phyloP scores from a whole-genome alignment of 352 stramenopile genomes.

The Pythium vanterpoolii region DNA sequence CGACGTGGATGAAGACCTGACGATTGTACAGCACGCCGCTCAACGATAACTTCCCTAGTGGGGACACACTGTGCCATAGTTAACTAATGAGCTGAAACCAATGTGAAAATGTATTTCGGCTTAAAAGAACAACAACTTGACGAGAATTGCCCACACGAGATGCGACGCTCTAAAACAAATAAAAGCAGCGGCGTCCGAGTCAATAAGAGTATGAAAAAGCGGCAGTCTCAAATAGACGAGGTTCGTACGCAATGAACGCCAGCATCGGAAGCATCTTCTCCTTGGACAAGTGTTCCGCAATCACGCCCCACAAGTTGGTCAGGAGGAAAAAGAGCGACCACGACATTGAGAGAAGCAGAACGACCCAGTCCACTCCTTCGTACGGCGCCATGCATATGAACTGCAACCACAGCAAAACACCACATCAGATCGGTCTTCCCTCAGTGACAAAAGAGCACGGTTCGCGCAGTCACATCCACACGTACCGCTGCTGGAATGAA shows the following conservation, averaged over 20 bases:
- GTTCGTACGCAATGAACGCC: constrained; percentile 68
- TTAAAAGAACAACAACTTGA: constrained; percentile 89
- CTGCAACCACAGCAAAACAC: constrained; percentile 25
- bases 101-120: constrained; percentile 11
- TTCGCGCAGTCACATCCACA: background rate
- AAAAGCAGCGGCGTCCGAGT: background rate
- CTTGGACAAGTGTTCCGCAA: constrained; percentile 77
- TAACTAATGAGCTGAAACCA: background rate
- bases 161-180: constrained; percentile 49
- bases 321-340: constrained; percentile 86
- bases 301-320: constrained; percentile 72
- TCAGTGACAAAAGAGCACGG: background rate
- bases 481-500: constrained; percentile 79
- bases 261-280: constrained; percentile 86
- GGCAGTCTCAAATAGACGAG: background rate
- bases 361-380: constrained; percentile 80
- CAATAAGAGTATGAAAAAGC: background rate
- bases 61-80: background rate
- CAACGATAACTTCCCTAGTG: background rate
- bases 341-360: constrained; percentile 73
- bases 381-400: constrained; percentile 71
- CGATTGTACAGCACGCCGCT: background rate
- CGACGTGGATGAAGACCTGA: constrained; percentile 11
- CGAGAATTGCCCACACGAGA: constrained; percentile 77
- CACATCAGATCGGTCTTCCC: background rate